A percentile compares a stretch with the other conserved stretches of the same genome.
phyloP scores from a whole-genome alignment of 805 yeast genomes.

The Candida broadrunensis region DNA sequence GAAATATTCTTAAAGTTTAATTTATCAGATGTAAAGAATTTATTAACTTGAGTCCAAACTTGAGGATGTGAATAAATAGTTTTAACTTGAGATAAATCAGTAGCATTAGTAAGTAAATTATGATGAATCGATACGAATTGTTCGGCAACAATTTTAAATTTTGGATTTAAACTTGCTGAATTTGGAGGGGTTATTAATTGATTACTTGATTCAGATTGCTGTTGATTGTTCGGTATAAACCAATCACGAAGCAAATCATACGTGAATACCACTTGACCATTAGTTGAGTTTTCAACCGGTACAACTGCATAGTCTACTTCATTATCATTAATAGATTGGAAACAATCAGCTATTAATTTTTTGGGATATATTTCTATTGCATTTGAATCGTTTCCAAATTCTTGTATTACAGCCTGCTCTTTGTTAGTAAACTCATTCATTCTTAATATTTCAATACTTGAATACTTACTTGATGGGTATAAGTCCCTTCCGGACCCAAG shows the following conservation, averaged over 20 bases:
- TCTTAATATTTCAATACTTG: too few species aligned
- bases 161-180: slow-evolving; percentile 5
- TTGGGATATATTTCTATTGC: slow-evolving; percentile 34
- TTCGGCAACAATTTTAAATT: slow-evolving; percentile 64
- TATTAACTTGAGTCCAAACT: slow-evolving; percentile 90
- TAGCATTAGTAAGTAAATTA: slow-evolving; percentile 54
- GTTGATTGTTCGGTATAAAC: slow-evolving; percentile 30
- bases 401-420: slow-evolving; percentile 46
- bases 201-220: neutral
- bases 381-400: slow-evolving; percentile 39
- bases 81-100: slow-evolving; percentile 42
- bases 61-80: slow-evolving; percentile 91
- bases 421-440: slow-evolving; percentile 3
- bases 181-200: slow-evolving; percentile 15
- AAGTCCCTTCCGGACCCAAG: slow-evolving; percentile 90
- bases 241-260: slow-evolving; percentile 77
- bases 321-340: slow-evolving; percentile 44
- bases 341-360: slow-evolving; percentile 56
- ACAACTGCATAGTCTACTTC: slow-evolving; percentile 69
- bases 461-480: slow-evolving; percentile 76
- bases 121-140: slow-evolving; percentile 83
- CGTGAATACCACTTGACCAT: slow-evolving; percentile 88
- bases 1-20: slow-evolving; percentile 26
- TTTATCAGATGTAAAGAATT: slow-evolving; percentile 41
- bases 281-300: slow-evolving; percentile 92